Evolutionary conservation across 371 early-diverging fungal genomes (phyloP), one percentile per base, ranked within the genome.

Genomic region (Mucor lusitanicus): DNA sequence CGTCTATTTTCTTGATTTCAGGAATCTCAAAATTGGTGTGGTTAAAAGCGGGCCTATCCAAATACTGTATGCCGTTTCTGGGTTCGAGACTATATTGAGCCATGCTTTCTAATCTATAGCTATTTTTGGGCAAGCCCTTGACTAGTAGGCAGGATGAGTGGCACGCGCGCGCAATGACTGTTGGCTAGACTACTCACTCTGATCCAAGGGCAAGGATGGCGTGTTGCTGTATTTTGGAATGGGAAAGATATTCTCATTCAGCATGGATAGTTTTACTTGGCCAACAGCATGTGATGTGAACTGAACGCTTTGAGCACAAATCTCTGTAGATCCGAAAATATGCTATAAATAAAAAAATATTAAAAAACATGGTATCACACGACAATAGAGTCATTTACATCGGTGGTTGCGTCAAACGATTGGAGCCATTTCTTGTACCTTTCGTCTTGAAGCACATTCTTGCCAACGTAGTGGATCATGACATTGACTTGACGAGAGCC

Each of bases 401-500:
- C 87, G 15, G 92, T 90, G 12, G 85, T 68, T 7, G 78, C 15
- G 12, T 87, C 88, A 70, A 96, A 95, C 19, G 68, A 68, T 17
- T 78, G 69, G 81, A 94, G 91, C 96, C 95, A 96, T 15, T 67
- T 73, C 40, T 77, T 76, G 81, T 96, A 96, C n/a, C 81, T 68
- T 9, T 71, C 69, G 65, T 92, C 85, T 58, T 85, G 77, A 19
- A 95, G 58, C 0, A 96, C 91, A 23, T 81, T 83, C 1, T 85
- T 76, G 0, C 91, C 92, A 5, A 90, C 66, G 37, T 90, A 81
- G 71, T 96, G 96, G 19, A 96, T 76, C 9, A 95, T 69, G 17
- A 73, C 68, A n/a, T 73, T 64, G 19, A 76, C 77, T 46, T 59
- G 68, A 7, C 35, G 39, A 3, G 17, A 54, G 12, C 72, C 68